Evolutionary conservation across 2,329 filamentous ascomycete species (phyloP).

Genomic region (Fusarium piperis): DNA sequence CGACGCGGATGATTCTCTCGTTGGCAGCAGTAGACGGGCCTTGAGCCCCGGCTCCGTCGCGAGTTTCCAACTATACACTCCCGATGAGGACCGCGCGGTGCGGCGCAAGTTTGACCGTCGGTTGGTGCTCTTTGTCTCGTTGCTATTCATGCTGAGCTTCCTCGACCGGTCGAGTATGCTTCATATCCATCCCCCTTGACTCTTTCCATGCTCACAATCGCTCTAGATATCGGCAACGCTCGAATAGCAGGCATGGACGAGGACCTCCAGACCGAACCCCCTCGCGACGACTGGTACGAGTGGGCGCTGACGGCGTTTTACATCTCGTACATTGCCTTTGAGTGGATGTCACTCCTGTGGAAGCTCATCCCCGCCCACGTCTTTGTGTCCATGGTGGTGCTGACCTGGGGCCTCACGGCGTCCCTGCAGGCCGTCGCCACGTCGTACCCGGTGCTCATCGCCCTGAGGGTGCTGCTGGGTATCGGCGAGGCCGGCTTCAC

Average conservation of each 20-base stretch:
- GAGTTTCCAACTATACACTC: constrained; percentile 57
- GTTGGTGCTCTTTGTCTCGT: constrained; percentile 81
- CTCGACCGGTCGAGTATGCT: constrained; percentile 84
- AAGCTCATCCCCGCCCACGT: constrained; percentile 68
- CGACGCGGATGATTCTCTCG: constrained; percentile 33
- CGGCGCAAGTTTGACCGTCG: constrained; percentile 79
- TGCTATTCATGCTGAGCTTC: constrained; percentile 87
- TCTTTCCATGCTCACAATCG: not conserved
- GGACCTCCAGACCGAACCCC: constrained; percentile 64
- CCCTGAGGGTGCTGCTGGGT: constrained; percentile 66
- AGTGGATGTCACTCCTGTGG: constrained; percentile 74
- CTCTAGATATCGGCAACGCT: constrained; percentile 69
- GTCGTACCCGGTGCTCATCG: constrained; percentile 69
- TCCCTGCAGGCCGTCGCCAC: constrained; percentile 75
- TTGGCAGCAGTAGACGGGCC: constrained; percentile 27
- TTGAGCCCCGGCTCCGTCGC: constrained; percentile 46
- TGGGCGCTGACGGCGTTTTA: constrained; percentile 72
- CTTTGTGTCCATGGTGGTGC: constrained; percentile 70
- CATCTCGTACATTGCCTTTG: constrained; percentile 69
- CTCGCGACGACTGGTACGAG: constrained; percentile 61
- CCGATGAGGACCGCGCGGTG: constrained; percentile 77
- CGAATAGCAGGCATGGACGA: constrained; percentile 71
- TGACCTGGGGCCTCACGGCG: constrained; percentile 82
- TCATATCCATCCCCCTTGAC: not conserved
- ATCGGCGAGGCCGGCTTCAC: constrained; percentile 73